Base-by-base conservation (phyloP, 371 early-diverging fungal species). In the Phascolomyces articulosus region DNA sequence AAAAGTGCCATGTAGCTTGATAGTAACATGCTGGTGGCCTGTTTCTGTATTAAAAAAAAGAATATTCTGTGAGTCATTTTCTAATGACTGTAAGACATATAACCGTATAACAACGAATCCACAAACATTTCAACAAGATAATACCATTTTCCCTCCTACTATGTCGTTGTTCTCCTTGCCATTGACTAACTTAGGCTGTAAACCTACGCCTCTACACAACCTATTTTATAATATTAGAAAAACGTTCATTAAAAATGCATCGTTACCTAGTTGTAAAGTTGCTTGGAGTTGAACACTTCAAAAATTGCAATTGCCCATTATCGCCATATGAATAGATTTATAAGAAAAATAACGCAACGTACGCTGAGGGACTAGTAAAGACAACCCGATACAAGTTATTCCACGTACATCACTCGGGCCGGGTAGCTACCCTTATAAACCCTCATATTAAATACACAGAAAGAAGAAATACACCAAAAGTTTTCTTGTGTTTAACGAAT, bases 91-190 rank as follows among this genome's bases (percentile, higher is more conserved):
- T 41, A 41, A 41, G 41, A 41, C 41, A 41, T 41, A 41, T 41
- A 41, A 41, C 41, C 41, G 15, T 3, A 15, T 41, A n/a, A 41
- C 41, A 41, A 41, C 41, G 16, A 15, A 41, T 41, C 41, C 16
- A 41, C 41, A 41, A 41, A 41, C 41, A 41, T 41, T 41, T 41
- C 41, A 41, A 41, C 41, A 41, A 41, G 41, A 41, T 41, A 41
- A 41, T 41, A 41, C 4, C 41, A 41, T 41, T 41, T 41, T 41
- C n/a, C 41, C 41, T 41, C 41, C 16, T 41, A 41, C 41, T 15
- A 4, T 41, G 41, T 41, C 41, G 41, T 41, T 41, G 41, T 41
- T 41, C 15, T 41, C n/a, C 41, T 41, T 41, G 41, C 16, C 41
- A 41, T 41, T 41, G 16, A 41, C 41, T 41, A 41, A 41, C 41